Evolutionary conservation across 2,329 filamentous ascomycete genomes (phyloP), one percentile per base, ranked within the genome.

Genomic region (Aspergillus persii): DNA sequence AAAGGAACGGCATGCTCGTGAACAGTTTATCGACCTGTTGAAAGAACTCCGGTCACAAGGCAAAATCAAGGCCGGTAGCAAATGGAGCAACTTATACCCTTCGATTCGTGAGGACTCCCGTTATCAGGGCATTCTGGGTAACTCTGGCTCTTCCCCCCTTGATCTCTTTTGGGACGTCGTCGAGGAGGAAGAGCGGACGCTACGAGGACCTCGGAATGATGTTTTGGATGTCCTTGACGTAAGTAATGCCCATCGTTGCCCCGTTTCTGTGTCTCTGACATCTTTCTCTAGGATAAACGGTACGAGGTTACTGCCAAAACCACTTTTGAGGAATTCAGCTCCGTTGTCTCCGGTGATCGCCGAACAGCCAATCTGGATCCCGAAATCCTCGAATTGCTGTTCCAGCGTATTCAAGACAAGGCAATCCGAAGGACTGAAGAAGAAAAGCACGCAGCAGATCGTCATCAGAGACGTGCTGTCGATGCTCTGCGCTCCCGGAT

Each of bases 81-180:
- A 96, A 76, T 99, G 95, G 95, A 90, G 84, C 75, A 85, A 92
- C 60, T 83, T 98, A 63, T 82, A 89, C 65, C 86, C 89, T 0
- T 74, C 89, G 51, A 84, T 99, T 66, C 85, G 90, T 67, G 81
- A 90, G 57, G 95, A 99, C 69, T 84, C 89, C 51, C 90, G 93
- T 65, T 98, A 96, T 76, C 83, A 82, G 67, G 87, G 86, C 63
- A 92, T 96, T 82, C 84, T 93, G 60, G 93, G 92, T 54, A 91
- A 96, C 71, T 78, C 85, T 59, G 93, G 94, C 57, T 96, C 93
- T 4, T 90, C 86, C 4, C 91, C 95, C 12, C 83, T 96, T 64
- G 92, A 98, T 69, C 81, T 99, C 6, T 98, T 99, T 79, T 97
- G 94, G 92, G 95, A 99, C 73, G 81, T 93, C 51, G 84, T 98